These are phyloP conservation scores for Tricholoma saponaceum DNA, from an alignment of 768 basidiomycete genomes.

Conservation along the genomic window DNA sequence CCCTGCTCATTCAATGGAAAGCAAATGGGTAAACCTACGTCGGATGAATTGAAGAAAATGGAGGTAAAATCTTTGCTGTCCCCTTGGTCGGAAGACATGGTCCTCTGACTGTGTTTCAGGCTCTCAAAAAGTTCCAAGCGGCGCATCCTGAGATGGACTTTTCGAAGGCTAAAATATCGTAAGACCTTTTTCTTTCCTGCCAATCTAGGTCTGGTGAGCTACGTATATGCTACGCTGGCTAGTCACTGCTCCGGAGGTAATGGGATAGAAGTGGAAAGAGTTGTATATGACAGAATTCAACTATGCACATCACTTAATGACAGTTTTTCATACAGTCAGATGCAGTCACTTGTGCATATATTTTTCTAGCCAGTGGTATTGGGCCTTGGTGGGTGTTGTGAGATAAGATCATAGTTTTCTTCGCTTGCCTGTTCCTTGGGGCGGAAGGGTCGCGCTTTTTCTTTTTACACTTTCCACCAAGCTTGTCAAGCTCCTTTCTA, in stretches of 20 bases:
- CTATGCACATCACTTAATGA: not conserved
- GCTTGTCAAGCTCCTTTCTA: constrained; percentile 44
- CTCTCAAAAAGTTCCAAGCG: constrained; percentile 84
- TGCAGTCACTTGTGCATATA: not conserved
- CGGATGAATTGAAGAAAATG: constrained; percentile 89
- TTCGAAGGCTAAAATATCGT: constrained; percentile 86
- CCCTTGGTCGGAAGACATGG: not conserved
- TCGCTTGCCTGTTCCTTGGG: constrained; percentile 33
- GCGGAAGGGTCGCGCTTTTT: constrained; percentile 44
- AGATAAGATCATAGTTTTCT: constrained; percentile 29
- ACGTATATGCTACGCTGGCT: not conserved
- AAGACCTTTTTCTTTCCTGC: not conserved
- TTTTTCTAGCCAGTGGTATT: not conserved
- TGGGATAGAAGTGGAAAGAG: not conserved
- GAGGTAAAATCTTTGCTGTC: constrained; percentile 47
- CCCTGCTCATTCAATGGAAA: constrained; percentile 24
- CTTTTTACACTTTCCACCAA: constrained; percentile 88
- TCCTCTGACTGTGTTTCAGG: constrained; percentile 35
- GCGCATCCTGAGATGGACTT: constrained; percentile 95
- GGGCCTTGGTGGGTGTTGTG: not conserved
- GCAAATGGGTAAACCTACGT: constrained; percentile 96
- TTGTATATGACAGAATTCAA: not conserved
- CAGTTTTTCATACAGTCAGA: not conserved
- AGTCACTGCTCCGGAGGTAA: not conserved
- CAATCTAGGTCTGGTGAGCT: not conserved